phyloP scores from a whole-genome alignment of 305 asterid species.

The Vinca major region DNA sequence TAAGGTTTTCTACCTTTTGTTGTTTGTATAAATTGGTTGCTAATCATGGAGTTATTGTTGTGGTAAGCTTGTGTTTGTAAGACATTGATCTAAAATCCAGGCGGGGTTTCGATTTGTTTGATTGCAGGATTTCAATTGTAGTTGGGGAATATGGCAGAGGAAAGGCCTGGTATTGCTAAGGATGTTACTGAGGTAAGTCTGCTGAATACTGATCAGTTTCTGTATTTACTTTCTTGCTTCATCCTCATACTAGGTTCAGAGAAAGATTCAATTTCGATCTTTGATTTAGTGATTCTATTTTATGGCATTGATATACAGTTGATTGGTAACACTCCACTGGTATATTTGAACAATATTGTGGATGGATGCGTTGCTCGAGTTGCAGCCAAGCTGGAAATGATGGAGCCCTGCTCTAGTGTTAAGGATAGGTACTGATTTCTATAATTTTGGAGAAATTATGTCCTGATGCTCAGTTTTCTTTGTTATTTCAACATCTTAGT shows the following conservation, averaged over 20 bases:
- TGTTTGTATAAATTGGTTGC: constrained; percentile 3
- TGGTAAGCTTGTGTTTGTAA: neutral
- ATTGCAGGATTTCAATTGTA: constrained; percentile 26
- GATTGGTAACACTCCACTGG: constrained; percentile 90
- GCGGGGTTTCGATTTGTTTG: constrained; percentile 4
- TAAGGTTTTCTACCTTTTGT: neutral
- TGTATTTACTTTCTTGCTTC: constrained; percentile 5
- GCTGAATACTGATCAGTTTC: neutral
- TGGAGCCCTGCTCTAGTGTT: constrained; percentile 97
- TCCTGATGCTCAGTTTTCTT: constrained; percentile 1
- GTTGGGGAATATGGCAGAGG: constrained; percentile 48
- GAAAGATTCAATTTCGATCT: neutral
- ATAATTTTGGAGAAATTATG: neutral
- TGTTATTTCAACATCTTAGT: neutral
- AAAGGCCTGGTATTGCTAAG: constrained; percentile 63
- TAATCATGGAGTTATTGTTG: neutral
- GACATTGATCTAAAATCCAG: neutral
- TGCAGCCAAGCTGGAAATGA: constrained; percentile 86
- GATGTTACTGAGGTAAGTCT: constrained; percentile 80
- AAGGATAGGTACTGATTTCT: constrained; percentile 61
- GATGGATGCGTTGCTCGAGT: constrained; percentile 87
- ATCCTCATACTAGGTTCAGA: constrained; percentile 2
- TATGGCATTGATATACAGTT: constrained; percentile 31
- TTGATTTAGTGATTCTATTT: constrained; percentile 4
- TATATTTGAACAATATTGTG: constrained; percentile 71